Base-by-base conservation (phyloP, 192 early-diverging fungal genomes). In the Coemansia sp. region DNA sequence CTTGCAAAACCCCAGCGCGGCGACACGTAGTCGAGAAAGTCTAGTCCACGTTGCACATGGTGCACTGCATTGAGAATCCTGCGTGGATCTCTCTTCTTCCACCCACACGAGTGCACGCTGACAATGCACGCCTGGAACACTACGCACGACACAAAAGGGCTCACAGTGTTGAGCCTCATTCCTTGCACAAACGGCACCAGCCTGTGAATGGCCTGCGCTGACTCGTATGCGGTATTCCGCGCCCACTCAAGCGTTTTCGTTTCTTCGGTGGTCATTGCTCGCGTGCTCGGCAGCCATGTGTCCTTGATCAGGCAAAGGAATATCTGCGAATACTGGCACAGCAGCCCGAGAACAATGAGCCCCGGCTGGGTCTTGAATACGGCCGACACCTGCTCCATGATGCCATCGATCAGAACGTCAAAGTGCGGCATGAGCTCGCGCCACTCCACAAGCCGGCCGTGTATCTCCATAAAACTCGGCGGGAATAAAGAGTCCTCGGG, bases 121-220 rank as follows among this genome's bases (percentile, higher is more conserved):
- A 73, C 67, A 19, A 82, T 61, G 40, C 80, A 76, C 0, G 80
- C 74, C 66, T 82, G 76, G 65, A 71, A 74, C 65, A 82, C 76
- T 16, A 76, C 65, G 56, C 71, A 77, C 16, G 76, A 65, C 3
- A 71, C 65, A 45, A 77, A 73, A 7, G 80, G 66, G 32, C 69
- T 65, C 32, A 82, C 62, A 10, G 22, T 59, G 65, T 67, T 71
- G 32, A 74, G 67, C 21, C 72, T 68, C 75, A 74, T 74, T 7
- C 47, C 58, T n/a, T 72, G 71, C 18, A 82, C 47, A 10, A 82
- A 61, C 57, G 80, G 80, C 13, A 76, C 74, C 61, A 82, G 18
- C 11, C 68, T 62, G 45, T 82, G 80, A 10, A 82, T 69, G 18
- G 63, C 57, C 26, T 71, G 74, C 9, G 80, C 68, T 0, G 75